Percentiles rank a stretch among this genome's conserved stretches.
Evolutionary conservation across 768 basidiomycete genomes (phyloP).

Genomic region (Trametes cingulata): DNA sequence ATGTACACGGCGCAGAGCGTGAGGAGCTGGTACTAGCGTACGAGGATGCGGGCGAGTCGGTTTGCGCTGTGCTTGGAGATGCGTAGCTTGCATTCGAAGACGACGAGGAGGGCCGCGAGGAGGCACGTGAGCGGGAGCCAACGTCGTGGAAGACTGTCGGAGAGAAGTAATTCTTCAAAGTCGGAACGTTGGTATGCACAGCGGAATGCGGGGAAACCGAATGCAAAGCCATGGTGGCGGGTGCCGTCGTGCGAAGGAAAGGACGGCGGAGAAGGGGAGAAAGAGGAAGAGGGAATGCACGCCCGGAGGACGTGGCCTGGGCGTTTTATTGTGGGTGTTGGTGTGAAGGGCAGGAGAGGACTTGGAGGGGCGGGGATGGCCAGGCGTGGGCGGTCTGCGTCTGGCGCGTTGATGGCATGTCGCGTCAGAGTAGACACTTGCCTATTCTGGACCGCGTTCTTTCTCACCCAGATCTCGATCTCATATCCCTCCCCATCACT

Average conservation of each 20-base stretch:
- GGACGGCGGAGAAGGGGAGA: background rate
- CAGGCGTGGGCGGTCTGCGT: background rate
- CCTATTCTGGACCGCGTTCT: background rate
- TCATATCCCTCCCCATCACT: too few species aligned
- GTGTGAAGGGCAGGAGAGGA: background rate
- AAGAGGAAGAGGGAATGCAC: background rate
- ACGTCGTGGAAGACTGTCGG: background rate
- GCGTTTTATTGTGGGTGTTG: background rate
- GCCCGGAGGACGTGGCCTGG: background rate
- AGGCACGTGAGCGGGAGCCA: background rate
- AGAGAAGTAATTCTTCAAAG: conserved; percentile 9
- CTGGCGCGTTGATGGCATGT: conserved; percentile 8
- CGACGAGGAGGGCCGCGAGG: conserved; percentile 15
- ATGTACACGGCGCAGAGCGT: background rate
- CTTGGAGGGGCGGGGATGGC: background rate
- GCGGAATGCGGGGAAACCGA: background rate
- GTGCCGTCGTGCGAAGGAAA: background rate
- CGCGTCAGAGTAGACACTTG: background rate
- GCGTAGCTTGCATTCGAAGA: conserved; percentile 9
- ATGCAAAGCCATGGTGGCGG: background rate
- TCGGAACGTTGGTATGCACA: background rate
- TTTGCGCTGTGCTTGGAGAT: background rate
- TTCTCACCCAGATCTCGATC: background rate
- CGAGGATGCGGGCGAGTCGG: background rate
- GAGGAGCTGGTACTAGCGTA: background rate